A percentile compares a stretch with the other conserved stretches of the same genome.
Conservation (phyloP, 768 basidiomycete species). For the Russula sp. region DNA sequence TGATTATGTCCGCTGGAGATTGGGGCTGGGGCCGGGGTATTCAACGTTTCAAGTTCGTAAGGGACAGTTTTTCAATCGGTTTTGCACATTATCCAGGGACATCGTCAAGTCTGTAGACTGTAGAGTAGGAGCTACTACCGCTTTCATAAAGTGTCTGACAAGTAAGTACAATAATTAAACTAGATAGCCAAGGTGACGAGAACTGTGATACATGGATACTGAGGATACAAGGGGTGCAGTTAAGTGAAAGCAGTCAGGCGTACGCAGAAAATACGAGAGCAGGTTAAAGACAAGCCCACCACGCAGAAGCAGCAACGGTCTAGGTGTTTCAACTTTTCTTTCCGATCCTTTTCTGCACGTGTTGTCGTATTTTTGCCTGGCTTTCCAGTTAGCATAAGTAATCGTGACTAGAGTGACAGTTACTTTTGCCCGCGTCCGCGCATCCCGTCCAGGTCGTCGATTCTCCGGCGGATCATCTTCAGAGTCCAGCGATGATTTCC, state of each 20-base stretch:
- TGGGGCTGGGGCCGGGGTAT: too few relatives aligned
- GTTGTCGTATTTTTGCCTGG: constrained; percentile 31
- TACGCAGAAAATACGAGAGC: constrained; percentile 11
- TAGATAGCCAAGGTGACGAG: constrained; percentile 4
- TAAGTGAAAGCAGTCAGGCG: not conserved
- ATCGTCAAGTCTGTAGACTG: too few relatives aligned
- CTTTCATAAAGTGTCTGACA: not conserved
- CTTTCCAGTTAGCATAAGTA: not conserved
- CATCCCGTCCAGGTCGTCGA: constrained; percentile 30
- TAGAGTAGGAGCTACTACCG: too few relatives aligned
- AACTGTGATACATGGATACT: not conserved
- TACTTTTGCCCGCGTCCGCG: constrained; percentile 34
- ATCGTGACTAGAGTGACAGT: not conserved
- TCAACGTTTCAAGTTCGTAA: not conserved
- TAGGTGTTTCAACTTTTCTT: constrained; percentile 6
- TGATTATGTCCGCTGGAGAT: too few relatives aligned
- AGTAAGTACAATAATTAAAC: not conserved
- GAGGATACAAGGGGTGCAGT: not conserved
- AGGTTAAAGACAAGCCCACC: not conserved
- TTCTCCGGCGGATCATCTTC: constrained; percentile 24
- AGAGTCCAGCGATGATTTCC: constrained; percentile 17
- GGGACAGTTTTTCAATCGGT: not conserved
- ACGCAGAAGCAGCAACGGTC: not conserved
- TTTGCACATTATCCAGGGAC: too few relatives aligned
- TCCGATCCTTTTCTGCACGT: constrained; percentile 24